Percentiles rank a stretch among this genome's conserved stretches.
Evolutionary conservation across 2,329 filamentous ascomycete species (phyloP).

Genomic region (Cercospora sp.): DNA sequence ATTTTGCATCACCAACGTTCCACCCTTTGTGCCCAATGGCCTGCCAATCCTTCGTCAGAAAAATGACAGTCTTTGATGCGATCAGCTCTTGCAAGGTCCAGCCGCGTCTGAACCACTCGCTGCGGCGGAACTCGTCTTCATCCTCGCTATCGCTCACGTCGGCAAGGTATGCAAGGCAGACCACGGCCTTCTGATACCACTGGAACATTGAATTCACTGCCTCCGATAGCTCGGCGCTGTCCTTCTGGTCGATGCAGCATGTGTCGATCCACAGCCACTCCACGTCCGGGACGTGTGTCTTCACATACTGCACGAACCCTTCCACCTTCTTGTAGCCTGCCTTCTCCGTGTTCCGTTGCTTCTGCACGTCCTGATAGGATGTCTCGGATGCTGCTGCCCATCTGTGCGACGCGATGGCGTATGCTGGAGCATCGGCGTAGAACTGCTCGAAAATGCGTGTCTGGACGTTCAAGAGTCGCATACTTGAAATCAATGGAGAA

Average conservation of each 20-base stretch:
- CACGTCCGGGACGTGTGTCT: conserved; percentile 29
- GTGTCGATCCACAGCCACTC: background rate
- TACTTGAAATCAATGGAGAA: background rate
- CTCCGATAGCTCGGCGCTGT: background rate
- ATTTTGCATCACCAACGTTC: background rate
- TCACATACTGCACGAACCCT: background rate
- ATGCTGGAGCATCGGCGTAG: background rate
- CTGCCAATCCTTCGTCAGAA: background rate
- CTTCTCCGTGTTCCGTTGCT: no score
- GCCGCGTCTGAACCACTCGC: background rate
- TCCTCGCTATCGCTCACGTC: background rate
- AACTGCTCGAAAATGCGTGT: background rate
- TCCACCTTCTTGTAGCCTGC: background rate
- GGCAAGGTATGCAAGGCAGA: background rate
- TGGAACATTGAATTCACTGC: background rate
- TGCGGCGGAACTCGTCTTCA: background rate
- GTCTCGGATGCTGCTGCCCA: no score
- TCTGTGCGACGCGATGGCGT: no score
- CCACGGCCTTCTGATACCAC: background rate
- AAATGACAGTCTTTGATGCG: background rate
- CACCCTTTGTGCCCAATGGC: background rate
- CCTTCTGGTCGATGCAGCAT: background rate
- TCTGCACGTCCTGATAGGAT: no score
- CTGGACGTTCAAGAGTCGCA: background rate
- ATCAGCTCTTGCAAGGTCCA: background rate